A percentile compares a stretch with the other conserved stretches of the same genome.
phyloP scores from a whole-genome alignment of 805 yeast genomes.

The Candida wancherniae region DNA sequence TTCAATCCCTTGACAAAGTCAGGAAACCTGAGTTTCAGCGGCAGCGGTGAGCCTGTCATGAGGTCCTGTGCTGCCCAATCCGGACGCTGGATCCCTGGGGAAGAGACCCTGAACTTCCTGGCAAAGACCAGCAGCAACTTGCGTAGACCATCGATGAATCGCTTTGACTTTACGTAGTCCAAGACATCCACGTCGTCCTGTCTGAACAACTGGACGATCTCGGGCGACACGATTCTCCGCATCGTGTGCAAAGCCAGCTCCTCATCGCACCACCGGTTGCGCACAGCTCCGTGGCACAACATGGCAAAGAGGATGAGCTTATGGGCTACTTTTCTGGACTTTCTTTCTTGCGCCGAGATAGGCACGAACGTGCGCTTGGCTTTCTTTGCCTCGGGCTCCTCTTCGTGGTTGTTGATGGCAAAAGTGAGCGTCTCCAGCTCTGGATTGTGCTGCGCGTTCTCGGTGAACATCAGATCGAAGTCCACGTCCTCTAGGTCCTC shows the following conservation, averaged over 20 bases:
- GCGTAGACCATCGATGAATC: constrained; percentile 72
- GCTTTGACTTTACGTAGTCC: constrained; percentile 49
- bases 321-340: constrained; percentile 51
- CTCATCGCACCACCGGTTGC: constrained; percentile 74
- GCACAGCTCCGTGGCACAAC: constrained; percentile 59
- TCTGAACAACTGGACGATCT: constrained; percentile 42
- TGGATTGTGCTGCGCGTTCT: background rate
- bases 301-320: constrained; percentile 52
- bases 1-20: constrained; percentile 43
- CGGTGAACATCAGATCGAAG: constrained; percentile 13
- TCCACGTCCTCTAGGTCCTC: constrained; percentile 31
- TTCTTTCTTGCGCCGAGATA: constrained; percentile 53
- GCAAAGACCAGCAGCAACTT: constrained; percentile 63
- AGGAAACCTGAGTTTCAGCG: no score
- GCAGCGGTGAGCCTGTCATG: constrained; percentile 26
- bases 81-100: constrained; percentile 32
- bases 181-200: constrained; percentile 13
- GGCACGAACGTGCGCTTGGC: constrained; percentile 27
- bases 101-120: constrained; percentile 45
- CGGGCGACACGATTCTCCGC: constrained; percentile 43
- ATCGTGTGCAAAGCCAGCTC: constrained; percentile 36
- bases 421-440: constrained; percentile 15
- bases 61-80: constrained; percentile 29
- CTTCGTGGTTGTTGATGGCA: constrained; percentile 5
- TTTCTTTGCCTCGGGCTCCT: constrained; percentile 12